phyloP scores from a whole-genome alignment of 768 basidiomycete species.

The Termitomyces sp. region DNA sequence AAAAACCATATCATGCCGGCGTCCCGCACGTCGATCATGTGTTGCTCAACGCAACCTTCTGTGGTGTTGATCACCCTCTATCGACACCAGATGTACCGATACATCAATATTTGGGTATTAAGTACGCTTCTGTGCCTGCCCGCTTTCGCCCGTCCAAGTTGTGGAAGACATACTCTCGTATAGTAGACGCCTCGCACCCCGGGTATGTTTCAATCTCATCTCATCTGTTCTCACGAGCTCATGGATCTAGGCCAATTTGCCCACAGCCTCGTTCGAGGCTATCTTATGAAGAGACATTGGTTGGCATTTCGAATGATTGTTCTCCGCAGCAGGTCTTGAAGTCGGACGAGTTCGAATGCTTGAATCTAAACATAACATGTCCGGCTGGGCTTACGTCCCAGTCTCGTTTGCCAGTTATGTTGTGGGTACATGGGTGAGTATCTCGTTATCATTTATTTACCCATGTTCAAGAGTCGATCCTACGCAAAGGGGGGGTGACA shows the following conservation, averaged over 20 bases:
- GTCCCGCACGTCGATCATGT: slow-evolving; percentile 41
- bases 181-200: slow-evolving; percentile 57
- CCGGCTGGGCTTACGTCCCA: slow-evolving; percentile 49
- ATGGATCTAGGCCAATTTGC: slow-evolving; percentile 57
- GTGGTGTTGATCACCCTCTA: slow-evolving; percentile 53
- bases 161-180: slow-evolving; percentile 47
- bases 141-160: slow-evolving; percentile 73
- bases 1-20: slow-evolving; percentile 14
- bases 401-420: slow-evolving; percentile 68
- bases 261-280: slow-evolving; percentile 48
- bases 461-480: slow-evolving; percentile 1
- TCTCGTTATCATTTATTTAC: background rate
- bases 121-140: slow-evolving; percentile 67
- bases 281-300: slow-evolving; percentile 53
- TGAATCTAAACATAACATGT: slow-evolving; percentile 77
- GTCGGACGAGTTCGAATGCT: slow-evolving; percentile 74
- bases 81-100: slow-evolving; percentile 52
- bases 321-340: slow-evolving; percentile 48
- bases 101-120: slow-evolving; percentile 73
- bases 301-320: slow-evolving; percentile 48
- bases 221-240: background rate
- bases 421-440: slow-evolving; percentile 81
- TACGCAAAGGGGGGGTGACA: slow-evolving; percentile 54
- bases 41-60: slow-evolving; percentile 57
- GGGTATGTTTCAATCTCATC: slow-evolving; percentile 41